Evolutionary conservation across 371 early-diverging fungal genomes (phyloP), one percentile per base, ranked within the genome.

Genomic region (Nematocida major): DNA sequence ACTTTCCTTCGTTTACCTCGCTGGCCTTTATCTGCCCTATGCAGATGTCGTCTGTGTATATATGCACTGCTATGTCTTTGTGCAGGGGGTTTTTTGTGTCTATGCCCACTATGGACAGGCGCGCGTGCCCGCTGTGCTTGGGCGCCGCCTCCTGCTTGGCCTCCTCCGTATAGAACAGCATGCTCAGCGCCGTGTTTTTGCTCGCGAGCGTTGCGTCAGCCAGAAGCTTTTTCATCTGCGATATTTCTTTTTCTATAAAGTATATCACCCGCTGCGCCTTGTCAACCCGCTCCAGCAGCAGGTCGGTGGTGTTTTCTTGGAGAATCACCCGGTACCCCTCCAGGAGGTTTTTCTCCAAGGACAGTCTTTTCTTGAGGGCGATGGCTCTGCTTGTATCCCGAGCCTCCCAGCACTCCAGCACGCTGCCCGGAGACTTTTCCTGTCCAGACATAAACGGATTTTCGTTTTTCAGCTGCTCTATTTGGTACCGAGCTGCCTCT

Each of bases 291-390:
- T 59, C 26, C 32, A 22, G 38, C 34, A 80, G 2, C 18, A 11
- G 24, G 26, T 28, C 67, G 2, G 24, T 39, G 26, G 63, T 24
- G 26, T 80, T 80, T n/a, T 20, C 49, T 20, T 26, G 20, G 15
- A 68, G 45, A 34, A 82, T 22, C 7, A 65, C 68, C 3, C 50
- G 50, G 61, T 80, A 82, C 20, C 80, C 82, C 18, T 48, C 47
- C 26, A 82, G 47, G 24, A 82, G 47, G 50, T 80, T 79, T 34
- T 70, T 78, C 54, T 82, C 80, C 68, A 62, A 61, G 15, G 36
- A 11, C 15, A 80, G 51, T 40, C 78, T 67, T 2, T 59, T 18
- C 5, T 34, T 40, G 40, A 81, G 5, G 11, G 49, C 36, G 24
- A 66, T 38, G 13, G 38, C 54, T 39, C 76, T 67, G 53, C 48